A percentile compares a stretch with the other conserved stretches of the same genome.
phyloP scores from a whole-genome alignment of 345 rosid species.

The Linum usitatissimum region DNA sequence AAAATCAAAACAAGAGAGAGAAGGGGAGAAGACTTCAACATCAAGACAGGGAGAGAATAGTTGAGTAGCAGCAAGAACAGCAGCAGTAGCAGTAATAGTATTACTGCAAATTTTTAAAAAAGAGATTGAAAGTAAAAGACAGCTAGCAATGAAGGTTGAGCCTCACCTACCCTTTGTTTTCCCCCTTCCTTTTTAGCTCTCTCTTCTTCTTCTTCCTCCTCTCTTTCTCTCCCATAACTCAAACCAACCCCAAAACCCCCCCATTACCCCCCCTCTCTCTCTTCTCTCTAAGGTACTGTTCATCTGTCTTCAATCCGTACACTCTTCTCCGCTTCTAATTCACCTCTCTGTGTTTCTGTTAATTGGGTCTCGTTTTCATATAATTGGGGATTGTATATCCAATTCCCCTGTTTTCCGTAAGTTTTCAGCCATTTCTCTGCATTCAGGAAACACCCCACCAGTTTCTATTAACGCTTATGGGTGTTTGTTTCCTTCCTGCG shows the following conservation, averaged over 20 bases:
- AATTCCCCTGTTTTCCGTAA: neutral
- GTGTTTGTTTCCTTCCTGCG: neutral
- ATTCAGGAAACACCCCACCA: neutral
- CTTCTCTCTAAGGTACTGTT: slow-evolving; percentile 10
- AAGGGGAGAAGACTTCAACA: neutral
- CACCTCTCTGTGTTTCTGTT: neutral
- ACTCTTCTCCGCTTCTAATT: neutral
- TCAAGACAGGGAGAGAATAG: neutral
- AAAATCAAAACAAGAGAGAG: neutral
- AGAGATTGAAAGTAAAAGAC: slow-evolving; percentile 47
- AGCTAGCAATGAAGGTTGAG: slow-evolving; percentile 59
- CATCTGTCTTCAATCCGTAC: neutral
- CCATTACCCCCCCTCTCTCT: neutral
- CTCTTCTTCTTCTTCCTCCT: slow-evolving; percentile 13
- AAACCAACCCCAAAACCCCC: neutral
- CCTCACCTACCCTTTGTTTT: slow-evolving; percentile 39
- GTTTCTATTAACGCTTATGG: neutral
- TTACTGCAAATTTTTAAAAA: neutral
- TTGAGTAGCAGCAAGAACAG: neutral
- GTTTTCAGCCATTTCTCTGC: neutral
- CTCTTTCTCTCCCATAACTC: slow-evolving; percentile 6
- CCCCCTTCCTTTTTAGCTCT: neutral
- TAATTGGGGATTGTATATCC: neutral
- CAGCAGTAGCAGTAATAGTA: neutral
- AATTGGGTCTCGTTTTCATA: neutral